Evolutionary conservation across 73 alveolate species (phyloP).

Genomic region (Urostyla sp.): DNA sequence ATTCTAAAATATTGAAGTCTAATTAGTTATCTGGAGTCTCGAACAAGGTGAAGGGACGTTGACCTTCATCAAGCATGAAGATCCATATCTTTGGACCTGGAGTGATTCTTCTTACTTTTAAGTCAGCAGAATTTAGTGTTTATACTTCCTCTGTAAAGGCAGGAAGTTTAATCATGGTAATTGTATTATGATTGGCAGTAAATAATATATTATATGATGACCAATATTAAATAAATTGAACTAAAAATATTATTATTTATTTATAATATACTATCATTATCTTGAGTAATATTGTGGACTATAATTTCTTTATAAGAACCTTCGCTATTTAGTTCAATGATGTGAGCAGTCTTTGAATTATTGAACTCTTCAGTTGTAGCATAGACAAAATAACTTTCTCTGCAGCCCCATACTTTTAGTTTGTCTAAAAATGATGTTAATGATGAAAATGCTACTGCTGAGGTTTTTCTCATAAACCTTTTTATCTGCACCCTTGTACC

Average conservation of each 20-base stretch:
- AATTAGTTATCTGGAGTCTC: slow-evolving; percentile 20
- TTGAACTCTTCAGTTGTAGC: no score
- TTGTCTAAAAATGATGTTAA: neutral
- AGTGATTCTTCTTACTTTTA: neutral
- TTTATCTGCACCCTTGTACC: neutral
- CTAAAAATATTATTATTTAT: no score
- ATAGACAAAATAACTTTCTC: no score
- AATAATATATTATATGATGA: no score
- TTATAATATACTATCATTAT: neutral
- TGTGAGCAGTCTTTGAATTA: no score
- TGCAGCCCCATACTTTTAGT: neutral
- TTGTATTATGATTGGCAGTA: neutral
- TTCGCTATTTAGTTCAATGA: neutral
- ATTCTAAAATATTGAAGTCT: slow-evolving; percentile 2
- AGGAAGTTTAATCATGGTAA: neutral
- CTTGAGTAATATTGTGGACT: neutral
- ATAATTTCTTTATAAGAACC: neutral
- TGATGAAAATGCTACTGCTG: neutral
- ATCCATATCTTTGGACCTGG: neutral
- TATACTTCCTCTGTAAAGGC: neutral
- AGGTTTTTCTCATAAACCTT: neutral
- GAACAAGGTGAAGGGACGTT: neutral
- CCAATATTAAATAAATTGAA: no score
- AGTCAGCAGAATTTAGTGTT: neutral
- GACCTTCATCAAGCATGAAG: neutral